Evolutionary conservation across 352 stramenopile species (phyloP), one percentile per base, ranked within the genome.

Genomic region (Thalassiosira mediterranea): DNA sequence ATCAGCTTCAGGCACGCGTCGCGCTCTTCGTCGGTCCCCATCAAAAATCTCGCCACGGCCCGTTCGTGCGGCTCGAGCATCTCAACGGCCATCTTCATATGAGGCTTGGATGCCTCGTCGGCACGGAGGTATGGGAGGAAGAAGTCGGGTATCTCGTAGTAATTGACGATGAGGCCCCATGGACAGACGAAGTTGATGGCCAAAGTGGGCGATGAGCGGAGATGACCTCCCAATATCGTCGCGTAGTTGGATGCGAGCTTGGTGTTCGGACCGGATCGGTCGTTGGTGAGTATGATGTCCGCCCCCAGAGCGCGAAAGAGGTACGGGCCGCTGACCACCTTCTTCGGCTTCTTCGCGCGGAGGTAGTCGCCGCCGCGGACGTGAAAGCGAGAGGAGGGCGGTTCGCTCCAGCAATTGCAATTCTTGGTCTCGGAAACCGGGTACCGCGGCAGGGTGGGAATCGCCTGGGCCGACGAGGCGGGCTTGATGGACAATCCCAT

Each of bases 1-100:
- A 93, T 87, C 3, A 93, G 53, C 64, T 93, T 93, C 32, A 93
- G 71, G 28, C 72, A 70, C 13, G 74, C 60, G 60, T 90, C 86
- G 25, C 76, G 64, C n/a, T 88, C 51, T 3, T 79, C 23, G 47
- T 90, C 72, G 48, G 32, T 62, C 15, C 81, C 81, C 21, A 76
- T 61, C 10, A 92, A 48, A 67, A 84, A 91, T 19, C 74, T 62
- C 23, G 79, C 72, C 28, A 89, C 34, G 7, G 52, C 60, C 42
- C 60, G 48, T 67, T 92, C 83, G 15, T 75, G 69, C 15, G 61
- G 51, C 28, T 71, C 62, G 63, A 93, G 68, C 0, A 5, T 34
- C 13, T 60, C 19, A 0, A 81, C 32, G 25, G 49, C 47, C 25
- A 8, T 19, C 49, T 21, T 29, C 21, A 62, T 21, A 42, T 52